These are phyloP conservation scores for Simmondsia chinensis DNA, from an alignment of 148 eudicot genomes.

Conservation along the genomic window DNA sequence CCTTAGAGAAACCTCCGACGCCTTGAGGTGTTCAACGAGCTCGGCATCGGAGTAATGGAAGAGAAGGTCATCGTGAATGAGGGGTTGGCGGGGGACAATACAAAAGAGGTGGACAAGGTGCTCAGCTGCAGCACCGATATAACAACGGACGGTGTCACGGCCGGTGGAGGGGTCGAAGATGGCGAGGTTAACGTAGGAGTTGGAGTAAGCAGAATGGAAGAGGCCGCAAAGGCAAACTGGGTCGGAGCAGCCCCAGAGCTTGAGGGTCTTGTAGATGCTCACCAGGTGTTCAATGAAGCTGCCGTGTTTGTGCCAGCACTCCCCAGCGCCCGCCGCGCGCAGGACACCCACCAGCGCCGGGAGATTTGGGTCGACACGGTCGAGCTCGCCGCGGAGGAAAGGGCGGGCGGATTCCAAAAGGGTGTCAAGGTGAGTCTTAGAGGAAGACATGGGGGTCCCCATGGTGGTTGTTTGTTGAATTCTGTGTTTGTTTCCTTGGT, in stretches of 20 bases:
- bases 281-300: conserved; percentile 75
- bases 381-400: conserved; percentile 66
- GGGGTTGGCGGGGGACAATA: conserved; percentile 62
- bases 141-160: conserved; percentile 50
- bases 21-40: conserved; percentile 42
- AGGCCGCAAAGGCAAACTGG: conserved; percentile 71
- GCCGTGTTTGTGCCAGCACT: conserved; percentile 99
- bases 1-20: conserved; percentile 30
- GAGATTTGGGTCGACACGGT: conserved; percentile 33
- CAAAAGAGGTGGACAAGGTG: conserved; percentile 72
- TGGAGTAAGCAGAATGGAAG: conserved; percentile 97
- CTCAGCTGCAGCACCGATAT: conserved; percentile 67
- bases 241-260: conserved; percentile 54
- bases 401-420: conserved; percentile 50
- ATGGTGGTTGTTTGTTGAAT: too few relatives aligned
- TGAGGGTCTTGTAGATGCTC: conserved; percentile 56
- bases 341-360: conserved; percentile 54
- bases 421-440: conserved; percentile 1
- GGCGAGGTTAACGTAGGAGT: conserved; percentile 94
- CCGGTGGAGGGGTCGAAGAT: conserved; percentile 79
- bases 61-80: conserved; percentile 67
- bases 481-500: too few relatives aligned
- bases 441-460: too few relatives aligned
- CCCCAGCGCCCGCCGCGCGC: conserved; percentile 71
- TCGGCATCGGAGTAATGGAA: conserved; percentile 53